A percentile compares a stretch with the other conserved stretches of the same genome.
These are phyloP conservation scores for Hericium coralloides DNA, from an alignment of 768 basidiomycete species.

Conservation along the genomic window DNA sequence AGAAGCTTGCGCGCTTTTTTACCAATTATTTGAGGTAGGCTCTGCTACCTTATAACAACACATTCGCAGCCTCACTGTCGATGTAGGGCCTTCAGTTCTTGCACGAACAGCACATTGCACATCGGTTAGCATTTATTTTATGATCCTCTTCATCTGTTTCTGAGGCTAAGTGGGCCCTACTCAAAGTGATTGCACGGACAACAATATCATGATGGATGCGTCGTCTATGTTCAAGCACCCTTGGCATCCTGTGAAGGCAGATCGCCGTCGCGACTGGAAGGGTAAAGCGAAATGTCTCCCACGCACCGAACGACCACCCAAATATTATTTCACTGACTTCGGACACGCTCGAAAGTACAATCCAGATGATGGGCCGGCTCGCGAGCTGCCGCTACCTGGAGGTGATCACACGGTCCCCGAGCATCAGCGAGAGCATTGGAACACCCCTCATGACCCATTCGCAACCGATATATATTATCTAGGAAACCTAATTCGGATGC, in stretches of 20 bases:
- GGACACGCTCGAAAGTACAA: conserved; percentile 4
- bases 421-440: not conserved
- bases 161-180: no score
- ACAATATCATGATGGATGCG: conserved; percentile 9
- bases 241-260: conserved; percentile 1
- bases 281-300: not conserved
- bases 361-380: conserved; percentile 1
- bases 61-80: no score
- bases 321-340: conserved; percentile 7
- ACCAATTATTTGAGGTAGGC: no score
- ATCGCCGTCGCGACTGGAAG: conserved; percentile 2
- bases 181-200: conserved; percentile 5
- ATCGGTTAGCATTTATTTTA: not conserved
- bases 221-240: conserved; percentile 4
- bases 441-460: conserved; percentile 5
- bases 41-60: no score
- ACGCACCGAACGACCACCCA: not conserved
- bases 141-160: not conserved
- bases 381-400: conserved; percentile 2
- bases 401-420: conserved; percentile 10
- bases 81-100: conserved; percentile 5
- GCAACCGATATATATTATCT: conserved; percentile 8
- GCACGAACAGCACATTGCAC: conserved; percentile 9
- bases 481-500: conserved; percentile 1
- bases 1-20: no score